Evolutionary conservation across 306 rosid species (phyloP).

Genomic region (Vicia villosa): DNA sequence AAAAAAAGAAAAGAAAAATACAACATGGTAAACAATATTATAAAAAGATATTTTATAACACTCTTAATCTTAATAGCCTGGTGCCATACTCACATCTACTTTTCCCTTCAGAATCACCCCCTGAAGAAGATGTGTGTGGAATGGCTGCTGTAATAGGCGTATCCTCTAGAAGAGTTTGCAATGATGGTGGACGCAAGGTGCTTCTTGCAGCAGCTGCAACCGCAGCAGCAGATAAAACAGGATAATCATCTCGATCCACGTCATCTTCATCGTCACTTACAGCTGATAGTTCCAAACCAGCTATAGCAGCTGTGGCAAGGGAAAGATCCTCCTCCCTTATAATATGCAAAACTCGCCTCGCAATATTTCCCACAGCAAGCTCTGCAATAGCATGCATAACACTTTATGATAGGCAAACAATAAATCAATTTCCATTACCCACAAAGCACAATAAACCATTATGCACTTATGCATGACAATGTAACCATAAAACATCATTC

Average conservation of each 20-base stretch:
- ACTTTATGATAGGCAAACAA: constrained; percentile 34
- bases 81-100: constrained; percentile 68
- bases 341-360: constrained; percentile 93
- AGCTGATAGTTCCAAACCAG: constrained; percentile 68
- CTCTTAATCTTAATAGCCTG: constrained; percentile 33
- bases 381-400: constrained; percentile 57
- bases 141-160: constrained; percentile 57
- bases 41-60: constrained; percentile 15
- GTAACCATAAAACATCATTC: constrained; percentile 22
- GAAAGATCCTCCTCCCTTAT: constrained; percentile 95
- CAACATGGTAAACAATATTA: not conserved
- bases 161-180: constrained; percentile 96
- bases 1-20: not conserved
- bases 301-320: constrained; percentile 80
- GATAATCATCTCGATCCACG: constrained; percentile 60
- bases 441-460: constrained; percentile 4
- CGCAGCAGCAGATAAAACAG: constrained; percentile 79
- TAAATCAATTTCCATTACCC: constrained; percentile 16
- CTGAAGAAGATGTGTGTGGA: constrained; percentile 77
- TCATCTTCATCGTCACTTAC: constrained; percentile 91
- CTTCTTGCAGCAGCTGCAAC: constrained; percentile 98
- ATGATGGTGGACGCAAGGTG: constrained; percentile 93
- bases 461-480: not conserved
- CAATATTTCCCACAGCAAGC: constrained; percentile 97
- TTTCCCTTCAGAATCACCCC: constrained; percentile 96